Evolutionary conservation across 306 rosid genomes (phyloP).

Genomic region (Acacia acuminata): DNA sequence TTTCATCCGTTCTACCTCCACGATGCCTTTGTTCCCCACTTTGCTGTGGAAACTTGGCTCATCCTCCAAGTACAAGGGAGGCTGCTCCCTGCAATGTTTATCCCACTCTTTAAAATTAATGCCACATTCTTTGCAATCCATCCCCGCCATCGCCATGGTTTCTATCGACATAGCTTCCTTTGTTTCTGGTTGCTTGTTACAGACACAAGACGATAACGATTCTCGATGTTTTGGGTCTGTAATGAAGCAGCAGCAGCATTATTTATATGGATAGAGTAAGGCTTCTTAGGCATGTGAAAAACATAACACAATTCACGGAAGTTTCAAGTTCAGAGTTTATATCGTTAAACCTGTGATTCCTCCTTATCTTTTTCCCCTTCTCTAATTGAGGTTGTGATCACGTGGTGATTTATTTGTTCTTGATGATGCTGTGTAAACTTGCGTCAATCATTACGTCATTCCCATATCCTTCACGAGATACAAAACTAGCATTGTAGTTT

Average conservation of each 20-base stretch:
- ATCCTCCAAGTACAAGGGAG: constrained; percentile 33
- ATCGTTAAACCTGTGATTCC: constrained; percentile 13
- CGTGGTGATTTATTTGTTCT: not conserved
- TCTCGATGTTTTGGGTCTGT: not conserved
- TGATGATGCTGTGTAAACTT: not conserved
- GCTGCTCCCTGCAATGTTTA: not conserved
- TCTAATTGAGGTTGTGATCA: not conserved
- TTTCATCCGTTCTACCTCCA: constrained; percentile 26
- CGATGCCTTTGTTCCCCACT: not conserved
- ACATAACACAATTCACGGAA: constrained; percentile 25
- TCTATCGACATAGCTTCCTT: constrained; percentile 33
- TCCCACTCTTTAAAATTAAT: constrained; percentile 34
- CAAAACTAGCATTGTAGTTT: not conserved
- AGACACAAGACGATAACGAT: not conserved
- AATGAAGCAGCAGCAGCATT: not conserved
- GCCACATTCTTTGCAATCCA: constrained; percentile 35
- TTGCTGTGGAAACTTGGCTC: not conserved
- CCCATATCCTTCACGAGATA: not conserved
- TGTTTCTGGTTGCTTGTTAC: not conserved
- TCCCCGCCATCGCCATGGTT: constrained; percentile 53
- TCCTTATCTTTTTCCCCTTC: not conserved
- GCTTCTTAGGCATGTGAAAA: constrained; percentile 4
- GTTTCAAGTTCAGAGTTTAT: not conserved
- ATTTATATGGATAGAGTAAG: constrained; percentile 22
- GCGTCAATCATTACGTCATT: constrained; percentile 8